Percentiles rank a stretch among this genome's conserved stretches.
Evolutionary conservation across 768 basidiomycete genomes (phyloP).

Genomic region (Amanita brunnescens): DNA sequence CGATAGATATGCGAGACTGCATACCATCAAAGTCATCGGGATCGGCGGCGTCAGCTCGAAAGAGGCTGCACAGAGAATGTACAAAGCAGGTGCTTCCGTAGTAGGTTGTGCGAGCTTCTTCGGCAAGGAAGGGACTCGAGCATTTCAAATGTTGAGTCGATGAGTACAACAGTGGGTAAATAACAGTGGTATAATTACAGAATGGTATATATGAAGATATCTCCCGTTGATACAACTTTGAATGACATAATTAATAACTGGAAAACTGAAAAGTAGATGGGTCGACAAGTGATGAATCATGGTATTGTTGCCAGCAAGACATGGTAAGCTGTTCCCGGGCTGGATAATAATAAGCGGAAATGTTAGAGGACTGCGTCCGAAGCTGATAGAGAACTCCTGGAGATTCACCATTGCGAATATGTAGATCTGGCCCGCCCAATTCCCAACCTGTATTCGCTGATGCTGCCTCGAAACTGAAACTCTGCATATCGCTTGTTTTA

Average conservation of each 20-base stretch:
- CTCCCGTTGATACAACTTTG: not conserved
- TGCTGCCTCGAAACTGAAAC: not conserved
- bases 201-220: not conserved
- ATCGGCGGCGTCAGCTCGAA: conserved; percentile 72
- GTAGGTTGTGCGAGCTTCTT: conserved; percentile 53
- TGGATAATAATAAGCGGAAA: not conserved
- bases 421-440: not conserved
- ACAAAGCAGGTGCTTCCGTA: conserved; percentile 60
- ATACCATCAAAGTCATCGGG: conserved; percentile 55
- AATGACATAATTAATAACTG: not conserved
- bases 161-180: conserved; percentile 12
- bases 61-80: conserved; percentile 59
- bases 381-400: not conserved
- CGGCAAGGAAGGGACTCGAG: conserved; percentile 44
- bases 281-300: not conserved
- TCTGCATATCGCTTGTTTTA: not conserved
- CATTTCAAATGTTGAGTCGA: conserved; percentile 36
- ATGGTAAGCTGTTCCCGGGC: not conserved
- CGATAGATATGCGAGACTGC: conserved; percentile 25
- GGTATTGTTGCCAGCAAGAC: not conserved
- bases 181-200: not conserved
- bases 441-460: not conserved
- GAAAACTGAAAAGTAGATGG: not conserved
- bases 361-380: not conserved
- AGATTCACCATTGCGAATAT: not conserved